Conservation (phyloP, 1,139 yeast genomes). For the Yamadazyma membranifaciens region DNA sequence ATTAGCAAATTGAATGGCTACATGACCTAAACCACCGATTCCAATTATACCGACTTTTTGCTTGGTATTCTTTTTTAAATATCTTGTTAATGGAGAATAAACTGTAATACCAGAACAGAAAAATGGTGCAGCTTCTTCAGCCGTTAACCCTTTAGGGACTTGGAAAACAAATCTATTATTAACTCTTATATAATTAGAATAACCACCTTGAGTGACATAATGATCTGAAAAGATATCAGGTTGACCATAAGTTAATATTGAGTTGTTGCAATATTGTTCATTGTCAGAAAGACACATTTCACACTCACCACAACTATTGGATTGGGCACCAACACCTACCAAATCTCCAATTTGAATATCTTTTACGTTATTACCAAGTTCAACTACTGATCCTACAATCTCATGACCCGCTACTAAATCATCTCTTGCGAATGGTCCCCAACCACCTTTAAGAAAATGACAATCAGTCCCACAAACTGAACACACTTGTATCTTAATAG, state of each 20-base stretch:
- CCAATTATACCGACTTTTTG: slow-evolving; percentile 48
- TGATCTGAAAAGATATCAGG: slow-evolving; percentile 29
- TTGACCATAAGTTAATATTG: slow-evolving; percentile 44
- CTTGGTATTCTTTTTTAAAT: slow-evolving; percentile 24
- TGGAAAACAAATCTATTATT: slow-evolving; percentile 52
- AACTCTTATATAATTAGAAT: slow-evolving; percentile 54
- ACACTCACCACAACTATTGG: slow-evolving; percentile 48
- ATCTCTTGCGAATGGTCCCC: slow-evolving; percentile 34
- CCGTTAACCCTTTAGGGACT: slow-evolving; percentile 50
- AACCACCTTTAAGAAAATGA: slow-evolving; percentile 40
- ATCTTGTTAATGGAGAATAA: slow-evolving; percentile 53
- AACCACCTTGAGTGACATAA: slow-evolving; percentile 56
- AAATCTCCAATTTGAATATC: slow-evolving; percentile 52
- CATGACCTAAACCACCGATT: slow-evolving; percentile 47
- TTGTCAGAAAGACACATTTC: slow-evolving; percentile 41
- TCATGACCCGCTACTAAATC: slow-evolving; percentile 40
- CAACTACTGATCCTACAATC: slow-evolving; percentile 51
- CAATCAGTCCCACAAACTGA: slow-evolving; percentile 44
- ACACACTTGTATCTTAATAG: slow-evolving; percentile 32
- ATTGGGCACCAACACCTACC: slow-evolving; percentile 61
- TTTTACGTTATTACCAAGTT: slow-evolving; percentile 37
- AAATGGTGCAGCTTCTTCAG: slow-evolving; percentile 55
- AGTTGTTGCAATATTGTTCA: slow-evolving; percentile 48
- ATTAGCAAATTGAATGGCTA: slow-evolving; percentile 41
- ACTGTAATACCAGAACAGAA: slow-evolving; percentile 68